Evolutionary conservation across 2,329 filamentous ascomycete species (phyloP), one percentile per base, ranked within the genome.

Genomic region (Alternaria conjuncta): DNA sequence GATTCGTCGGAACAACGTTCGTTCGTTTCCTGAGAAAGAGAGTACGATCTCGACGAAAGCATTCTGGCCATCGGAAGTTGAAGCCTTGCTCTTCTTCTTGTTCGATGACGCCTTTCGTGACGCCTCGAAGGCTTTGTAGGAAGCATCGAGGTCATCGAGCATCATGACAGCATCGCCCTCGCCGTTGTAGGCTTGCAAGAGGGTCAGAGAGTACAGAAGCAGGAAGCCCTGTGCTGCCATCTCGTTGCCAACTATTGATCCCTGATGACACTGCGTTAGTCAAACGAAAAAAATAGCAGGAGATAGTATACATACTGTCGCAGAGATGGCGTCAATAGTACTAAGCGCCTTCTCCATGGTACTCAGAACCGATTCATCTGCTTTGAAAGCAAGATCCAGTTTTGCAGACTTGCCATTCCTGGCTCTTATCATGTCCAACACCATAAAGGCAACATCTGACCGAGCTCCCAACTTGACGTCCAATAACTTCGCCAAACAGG

Each of bases 161-260:
- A 96, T 90, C 53, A 91, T 89, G 21, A 97, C 87, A 0, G 94
- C 92, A 75, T 98, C 96, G 0, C 91, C 86, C 63, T 97, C 94
- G 23, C 93, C 92, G 73, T 95, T 94, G 82, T 97, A 97, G 9
- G 97, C 86, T 78, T 97, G 93, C 59, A 98, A 85, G 13, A 97
- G 87, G 0, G 93, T 91, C 56, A 97, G 86, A 1, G 93, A 90
- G 77, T 97, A 93, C 2, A 98, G 86, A 36, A 97, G 85, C 20
- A 91, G 90, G 61, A 97, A 86, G 0, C 92, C 92, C 64, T 89
- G 88, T 15, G 84, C 73, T 76, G 82, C 68, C 62, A 75, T 75
- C 58, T 71, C 78, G 15, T 75, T 74, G 6, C 73, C 71, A 63
- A 69, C 67, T 46, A 67, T 69, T 4, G 69, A 71, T 25, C 69